Conservation (phyloP, 768 basidiomycete species). For the Xanthoconium purpureum region DNA sequence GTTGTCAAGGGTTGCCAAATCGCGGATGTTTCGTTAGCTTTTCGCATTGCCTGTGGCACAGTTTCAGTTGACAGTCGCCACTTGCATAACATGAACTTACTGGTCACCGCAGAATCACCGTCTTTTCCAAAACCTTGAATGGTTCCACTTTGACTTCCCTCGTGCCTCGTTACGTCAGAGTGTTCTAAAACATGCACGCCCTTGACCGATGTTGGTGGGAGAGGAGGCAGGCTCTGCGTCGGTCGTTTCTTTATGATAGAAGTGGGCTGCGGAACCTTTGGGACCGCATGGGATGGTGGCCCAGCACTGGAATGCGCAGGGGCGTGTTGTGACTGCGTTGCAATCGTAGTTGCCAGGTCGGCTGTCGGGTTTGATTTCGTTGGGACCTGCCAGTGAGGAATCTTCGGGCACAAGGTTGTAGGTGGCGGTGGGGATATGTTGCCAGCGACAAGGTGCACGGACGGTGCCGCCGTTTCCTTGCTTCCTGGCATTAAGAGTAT, state of each 20-base stretch:
- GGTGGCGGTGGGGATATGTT: slow-evolving; percentile 5
- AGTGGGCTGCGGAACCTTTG: slow-evolving; percentile 9
- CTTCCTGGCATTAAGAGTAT: slow-evolving; percentile 1
- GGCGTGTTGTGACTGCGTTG: slow-evolving; percentile 19
- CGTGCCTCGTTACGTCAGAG: too few relatives aligned
- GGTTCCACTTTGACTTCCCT: too few relatives aligned
- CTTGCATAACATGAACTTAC: slow-evolving; percentile 5
- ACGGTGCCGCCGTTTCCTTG: not conserved
- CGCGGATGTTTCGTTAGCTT: slow-evolving; percentile 4
- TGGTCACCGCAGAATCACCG: slow-evolving; percentile 7
- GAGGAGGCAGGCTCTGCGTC: not conserved
- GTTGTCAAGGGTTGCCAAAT: not conserved
- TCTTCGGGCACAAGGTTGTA: slow-evolving; percentile 9
- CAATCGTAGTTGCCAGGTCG: slow-evolving; percentile 30
- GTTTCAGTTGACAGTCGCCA: not conserved
- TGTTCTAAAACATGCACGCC: too few relatives aligned
- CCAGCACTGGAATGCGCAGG: not conserved
- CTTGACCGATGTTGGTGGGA: slow-evolving; percentile 21
- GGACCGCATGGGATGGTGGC: slow-evolving; percentile 11
- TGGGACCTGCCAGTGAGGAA: slow-evolving; percentile 24
- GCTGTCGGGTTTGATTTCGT: slow-evolving; percentile 30
- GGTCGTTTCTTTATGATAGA: slow-evolving; percentile 4
- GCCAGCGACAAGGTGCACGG: slow-evolving; percentile 17
- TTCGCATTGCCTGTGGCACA: not conserved
- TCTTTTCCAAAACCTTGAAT: slow-evolving; percentile 33